Evolutionary conservation across 768 basidiomycete species (phyloP), one percentile per base, ranked within the genome.

Genomic region (Sporobolomyces phaffii): DNA sequence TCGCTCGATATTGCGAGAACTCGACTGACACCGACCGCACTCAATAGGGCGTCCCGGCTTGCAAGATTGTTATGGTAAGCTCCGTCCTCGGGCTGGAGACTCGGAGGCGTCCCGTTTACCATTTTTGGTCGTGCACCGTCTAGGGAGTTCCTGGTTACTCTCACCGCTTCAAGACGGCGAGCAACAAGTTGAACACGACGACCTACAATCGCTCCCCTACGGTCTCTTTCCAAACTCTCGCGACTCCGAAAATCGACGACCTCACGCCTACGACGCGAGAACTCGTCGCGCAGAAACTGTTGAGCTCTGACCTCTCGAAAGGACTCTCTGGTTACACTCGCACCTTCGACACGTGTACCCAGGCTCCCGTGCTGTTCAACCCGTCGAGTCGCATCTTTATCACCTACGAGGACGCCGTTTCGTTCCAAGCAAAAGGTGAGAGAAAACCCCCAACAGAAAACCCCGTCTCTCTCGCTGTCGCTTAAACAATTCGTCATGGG

Each of bases 71-170:
- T 11, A 34, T 64, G 29, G 64, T 65, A 6, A n/a, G 20, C 20
- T 43, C 47, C 38, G 43, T 15, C 44, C 22, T n/a, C n/a, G n/a
- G n/a, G n/a, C n/a, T n/a, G n/a, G n/a, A n/a, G n/a, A n/a, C n/a
- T n/a, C n/a, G n/a, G n/a, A n/a, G n/a, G n/a, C n/a, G n/a, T n/a
- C n/a, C n/a, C n/a, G n/a, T n/a, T n/a, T n/a, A n/a, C n/a, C n/a
- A n/a, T n/a, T n/a, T n/a, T 29, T 14, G 33, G 34, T 36, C 4
- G 31, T 50, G 31, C 26, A 24, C 34, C 6, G 3, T 50, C 20
- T 18, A 65, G 66, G 67, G 67, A 17, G 57, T 69, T 20, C 51
- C 62, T 13, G 44, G 58, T 7, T 69, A 69, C 52, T 64, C 62
- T 13, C 68, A 69, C 33, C 34, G 45, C 29, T 69, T 63, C 57